phyloP scores from a whole-genome alignment of 331 rosid genomes.

The Rosa hybrid region DNA sequence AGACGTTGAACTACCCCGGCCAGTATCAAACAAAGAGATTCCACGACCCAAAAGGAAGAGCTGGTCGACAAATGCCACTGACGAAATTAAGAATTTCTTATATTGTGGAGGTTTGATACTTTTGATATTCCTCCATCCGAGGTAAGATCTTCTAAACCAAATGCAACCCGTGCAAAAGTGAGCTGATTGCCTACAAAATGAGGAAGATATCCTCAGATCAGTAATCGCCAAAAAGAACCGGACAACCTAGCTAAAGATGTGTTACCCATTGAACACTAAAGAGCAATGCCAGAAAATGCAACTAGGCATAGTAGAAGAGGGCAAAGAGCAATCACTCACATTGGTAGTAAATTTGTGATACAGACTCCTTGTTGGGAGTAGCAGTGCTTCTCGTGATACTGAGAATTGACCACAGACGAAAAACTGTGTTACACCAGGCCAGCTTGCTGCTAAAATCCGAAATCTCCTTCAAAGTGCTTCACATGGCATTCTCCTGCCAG shows the following conservation, averaged over 20 bases:
- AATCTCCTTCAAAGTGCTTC: neutral
- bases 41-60: neutral
- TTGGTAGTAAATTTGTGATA: neutral
- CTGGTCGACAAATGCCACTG: neutral
- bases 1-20: neutral
- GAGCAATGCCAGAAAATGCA: neutral
- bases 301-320: neutral
- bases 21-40: neutral
- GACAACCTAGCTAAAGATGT: neutral
- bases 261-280: neutral
- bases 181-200: slow-evolving; percentile 6
- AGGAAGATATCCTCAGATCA: neutral
- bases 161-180: neutral
- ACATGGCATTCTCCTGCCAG: slow-evolving; percentile 5
- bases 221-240: neutral
- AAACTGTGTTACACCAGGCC: neutral
- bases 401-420: neutral
- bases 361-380: neutral
- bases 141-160: slow-evolving; percentile 4
- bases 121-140: neutral
- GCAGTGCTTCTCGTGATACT: neutral
- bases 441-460: neutral
- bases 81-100: neutral
- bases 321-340: neutral
- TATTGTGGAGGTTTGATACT: neutral